Evolutionary conservation across 1,284 basidiomycete species (phyloP), one percentile per base, ranked within the genome.

Genomic region (Schizophyllum commune): DNA sequence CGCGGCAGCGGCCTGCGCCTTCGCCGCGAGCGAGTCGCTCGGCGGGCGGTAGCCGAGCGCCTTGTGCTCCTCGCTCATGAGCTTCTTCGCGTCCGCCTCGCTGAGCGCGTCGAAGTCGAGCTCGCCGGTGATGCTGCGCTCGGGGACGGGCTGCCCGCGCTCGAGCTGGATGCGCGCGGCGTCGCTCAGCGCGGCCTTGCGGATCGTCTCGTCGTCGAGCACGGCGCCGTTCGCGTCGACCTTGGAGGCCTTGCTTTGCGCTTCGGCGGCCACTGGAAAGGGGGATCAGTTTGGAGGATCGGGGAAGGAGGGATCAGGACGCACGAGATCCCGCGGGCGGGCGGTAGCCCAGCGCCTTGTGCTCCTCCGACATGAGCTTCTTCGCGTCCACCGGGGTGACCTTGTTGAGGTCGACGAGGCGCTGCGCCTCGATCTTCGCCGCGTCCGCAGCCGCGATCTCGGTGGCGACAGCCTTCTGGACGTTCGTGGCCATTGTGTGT

Each of bases 11-110:
- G 72, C 70, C 62, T 75, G 74, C 20, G 73, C 73, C 60, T 75
- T 71, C 15, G 75, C 74, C 52, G 75, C 75, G 19, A 75, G 69
- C 34, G 73, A 75, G 22, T 72, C 74, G 17, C 70, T 70, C 21
- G 73, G 74, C 8, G 74, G 75, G 11, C 75, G 71, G 66, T 74
- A 75, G 6, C 74, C 74, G 27, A 75, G 69, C 3, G 73, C 71
- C 60, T 74, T 74, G 66, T 76, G 75, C 62, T 75, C 75, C 51
- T 70, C 68, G 7, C 72, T 74, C 73, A 75, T 75, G 57, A 76
- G 66, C 62, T 71, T 73, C 20, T 70, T 64, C 4, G 74, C 74
- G 52, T 75, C 74, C 11, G 63, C 65, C 55, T 58, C 27, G 32
- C 63, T 59, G 20, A 65, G 60, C 20, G 55, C 52, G 32, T 65